Evolutionary conservation across 257 asterid species (phyloP), one percentile per base, ranked within the genome.

Genomic region (Gardenia jasminoides): DNA sequence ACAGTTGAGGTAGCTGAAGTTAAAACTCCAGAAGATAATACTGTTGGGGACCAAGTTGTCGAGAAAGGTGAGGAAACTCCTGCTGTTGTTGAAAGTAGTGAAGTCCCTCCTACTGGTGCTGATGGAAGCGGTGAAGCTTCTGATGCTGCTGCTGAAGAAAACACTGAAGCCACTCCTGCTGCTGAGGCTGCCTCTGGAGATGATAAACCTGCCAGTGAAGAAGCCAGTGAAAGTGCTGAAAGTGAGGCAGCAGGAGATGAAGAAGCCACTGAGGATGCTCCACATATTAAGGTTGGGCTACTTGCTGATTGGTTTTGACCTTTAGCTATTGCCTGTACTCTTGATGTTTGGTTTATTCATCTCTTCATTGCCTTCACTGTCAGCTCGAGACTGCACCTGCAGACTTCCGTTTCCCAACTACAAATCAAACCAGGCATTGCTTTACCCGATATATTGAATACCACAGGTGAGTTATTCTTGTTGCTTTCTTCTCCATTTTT

Each of bases 321-420:
- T 43, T 39, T 59, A 24, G 4, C 8, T n/a, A 43, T 76, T 26
- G 19, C 62, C 41, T 28, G 67, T 43, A 56, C 61, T 62, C 19
- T 22, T 54, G 78, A 50, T 75, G 12, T 58, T 82, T 83, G 76
- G 78, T 69, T 41, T 75, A 24, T 81, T 76, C n/a, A 68, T 72
- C 77, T 22, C 2, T 54, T 17, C 46, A 22, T 65, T 19, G 33
- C 74, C 26, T 56, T 71, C 67, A 77, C 24, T 77, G 41, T 70
- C 89, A 94, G 99, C 91, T 94, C 44, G 99, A 94, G 91, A 93
- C 98, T 26, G 97, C 99, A 50, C 99, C 98, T 9, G 99, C 98
- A 54, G 98, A 94, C 82, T 94, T 90, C 81, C 98, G 98, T 70
- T 94, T 94, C 85, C 98, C 98, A 30, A 94, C 98, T 36, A 94